Percentiles rank a stretch among this genome's conserved stretches.
Evolutionary conservation across 2,329 filamentous ascomycete genomes (phyloP).

Genomic region (Blastomyces silverae): DNA sequence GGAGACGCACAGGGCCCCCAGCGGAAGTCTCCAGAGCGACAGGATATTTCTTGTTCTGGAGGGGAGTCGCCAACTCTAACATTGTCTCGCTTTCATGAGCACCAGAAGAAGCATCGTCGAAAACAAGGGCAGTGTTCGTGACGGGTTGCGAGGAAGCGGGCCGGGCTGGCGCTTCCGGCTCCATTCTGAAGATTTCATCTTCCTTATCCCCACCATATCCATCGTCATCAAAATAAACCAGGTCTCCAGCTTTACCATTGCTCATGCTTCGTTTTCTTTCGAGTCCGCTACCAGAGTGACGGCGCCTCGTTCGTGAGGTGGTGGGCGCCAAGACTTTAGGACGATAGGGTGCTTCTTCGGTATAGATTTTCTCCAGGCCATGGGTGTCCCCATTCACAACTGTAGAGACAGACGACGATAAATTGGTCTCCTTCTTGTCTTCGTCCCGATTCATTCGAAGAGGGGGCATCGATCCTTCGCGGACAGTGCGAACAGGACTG

Average conservation of each 20-base stretch:
- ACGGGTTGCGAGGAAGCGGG: constrained; percentile 4
- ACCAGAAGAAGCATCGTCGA: background rate
- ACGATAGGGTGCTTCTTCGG: constrained; percentile 34
- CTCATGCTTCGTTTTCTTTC: constrained; percentile 67
- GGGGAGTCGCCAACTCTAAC: constrained; percentile 12
- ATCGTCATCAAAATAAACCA: constrained; percentile 88
- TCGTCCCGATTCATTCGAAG: constrained; percentile 20
- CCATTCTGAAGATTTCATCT: constrained; percentile 64
- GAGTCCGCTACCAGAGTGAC: constrained; percentile 82
- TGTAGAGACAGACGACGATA: constrained; percentile 37
- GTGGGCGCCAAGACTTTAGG: constrained; percentile 14
- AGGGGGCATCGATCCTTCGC: constrained; percentile 21
- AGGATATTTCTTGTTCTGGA: constrained; percentile 16
- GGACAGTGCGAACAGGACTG: constrained; percentile 20
- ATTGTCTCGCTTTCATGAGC: constrained; percentile 9
- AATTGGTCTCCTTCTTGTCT: constrained; percentile 25
- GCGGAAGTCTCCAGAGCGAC: constrained; percentile 21
- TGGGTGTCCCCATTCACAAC: constrained; percentile 32
- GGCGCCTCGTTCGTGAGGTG: constrained; percentile 46
- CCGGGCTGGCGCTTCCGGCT: constrained; percentile 41
- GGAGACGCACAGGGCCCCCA: constrained; percentile 36
- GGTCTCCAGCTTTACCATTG: constrained; percentile 60
- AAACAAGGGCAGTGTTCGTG: background rate
- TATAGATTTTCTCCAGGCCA: constrained; percentile 32
- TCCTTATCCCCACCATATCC: constrained; percentile 75